These are phyloP conservation scores for Fraxinus sp. DNA, from an alignment of 305 asterid genomes.

Conservation along the genomic window DNA sequence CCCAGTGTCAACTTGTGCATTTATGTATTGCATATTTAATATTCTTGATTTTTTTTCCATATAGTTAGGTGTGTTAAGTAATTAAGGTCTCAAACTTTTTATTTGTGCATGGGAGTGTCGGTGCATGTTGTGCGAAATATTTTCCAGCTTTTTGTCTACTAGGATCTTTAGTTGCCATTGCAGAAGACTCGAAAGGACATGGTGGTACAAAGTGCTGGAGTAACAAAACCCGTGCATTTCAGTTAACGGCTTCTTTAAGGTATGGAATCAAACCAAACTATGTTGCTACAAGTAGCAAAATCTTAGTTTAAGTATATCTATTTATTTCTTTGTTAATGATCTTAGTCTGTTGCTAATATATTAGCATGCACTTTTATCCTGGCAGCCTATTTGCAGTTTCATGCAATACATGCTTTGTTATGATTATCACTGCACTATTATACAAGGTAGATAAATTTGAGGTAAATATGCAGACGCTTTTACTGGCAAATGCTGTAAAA, in stretches of 20 bases:
- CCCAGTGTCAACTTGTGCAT: background rate
- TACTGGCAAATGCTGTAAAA: background rate
- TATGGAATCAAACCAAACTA: background rate
- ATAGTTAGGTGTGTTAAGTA: background rate
- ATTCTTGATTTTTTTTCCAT: background rate
- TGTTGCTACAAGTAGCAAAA: background rate
- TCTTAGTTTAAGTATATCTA: background rate
- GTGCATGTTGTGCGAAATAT: background rate
- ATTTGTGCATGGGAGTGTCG: background rate
- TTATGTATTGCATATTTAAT: background rate
- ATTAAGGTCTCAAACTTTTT: background rate
- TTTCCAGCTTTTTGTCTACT: background rate
- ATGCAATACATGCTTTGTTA: background rate
- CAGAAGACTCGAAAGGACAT: slow-evolving; percentile 10
- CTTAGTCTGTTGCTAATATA: background rate
- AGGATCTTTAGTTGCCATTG: slow-evolving; percentile 10
- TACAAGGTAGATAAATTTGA: background rate
- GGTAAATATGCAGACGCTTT: background rate
- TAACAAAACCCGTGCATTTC: background rate
- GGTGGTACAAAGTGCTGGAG: background rate
- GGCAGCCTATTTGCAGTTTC: background rate
- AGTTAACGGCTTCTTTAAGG: background rate
- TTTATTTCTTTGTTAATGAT: background rate
- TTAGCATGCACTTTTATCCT: background rate
- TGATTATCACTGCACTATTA: background rate